These are phyloP conservation scores for Chloris gayana DNA, from an alignment of 176 grass and related monocot genomes.

Conservation along the genomic window DNA sequence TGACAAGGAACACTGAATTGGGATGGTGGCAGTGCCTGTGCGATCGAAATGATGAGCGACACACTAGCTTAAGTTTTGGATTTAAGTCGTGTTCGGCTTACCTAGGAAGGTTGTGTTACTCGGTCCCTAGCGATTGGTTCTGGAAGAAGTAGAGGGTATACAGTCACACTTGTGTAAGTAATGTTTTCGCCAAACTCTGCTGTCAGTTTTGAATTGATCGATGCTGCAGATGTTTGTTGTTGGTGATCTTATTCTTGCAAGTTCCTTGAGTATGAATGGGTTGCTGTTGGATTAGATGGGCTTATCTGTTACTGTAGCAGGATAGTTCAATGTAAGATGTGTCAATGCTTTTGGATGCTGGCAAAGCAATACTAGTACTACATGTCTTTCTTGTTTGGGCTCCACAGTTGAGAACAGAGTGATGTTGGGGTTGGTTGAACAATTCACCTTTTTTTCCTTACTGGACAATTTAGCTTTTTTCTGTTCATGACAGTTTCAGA, in stretches of 20 bases:
- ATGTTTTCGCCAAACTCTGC: neutral
- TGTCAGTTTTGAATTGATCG: neutral
- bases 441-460: neutral
- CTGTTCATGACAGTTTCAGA: neutral
- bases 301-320: neutral
- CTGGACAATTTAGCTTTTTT: neutral
- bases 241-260: neutral
- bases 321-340: neutral
- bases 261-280: neutral
- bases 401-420: neutral
- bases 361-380: neutral
- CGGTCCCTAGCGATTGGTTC: neutral
- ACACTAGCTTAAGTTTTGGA: neutral
- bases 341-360: slow-evolving; percentile 3
- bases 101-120: neutral
- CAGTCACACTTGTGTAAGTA: slow-evolving; percentile 5
- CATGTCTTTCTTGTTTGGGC: neutral
- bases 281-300: slow-evolving; percentile 7
- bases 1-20: slow-evolving; percentile 1
- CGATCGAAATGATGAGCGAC: neutral
- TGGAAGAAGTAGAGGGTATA: neutral
- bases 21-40: neutral
- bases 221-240: neutral
- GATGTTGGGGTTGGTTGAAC: neutral
- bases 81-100: neutral